A percentile compares a stretch with the other conserved stretches of the same genome.
Evolutionary conservation across 495 filamentous ascomycete genomes (phyloP).

Genomic region (Hamigera avellanea): DNA sequence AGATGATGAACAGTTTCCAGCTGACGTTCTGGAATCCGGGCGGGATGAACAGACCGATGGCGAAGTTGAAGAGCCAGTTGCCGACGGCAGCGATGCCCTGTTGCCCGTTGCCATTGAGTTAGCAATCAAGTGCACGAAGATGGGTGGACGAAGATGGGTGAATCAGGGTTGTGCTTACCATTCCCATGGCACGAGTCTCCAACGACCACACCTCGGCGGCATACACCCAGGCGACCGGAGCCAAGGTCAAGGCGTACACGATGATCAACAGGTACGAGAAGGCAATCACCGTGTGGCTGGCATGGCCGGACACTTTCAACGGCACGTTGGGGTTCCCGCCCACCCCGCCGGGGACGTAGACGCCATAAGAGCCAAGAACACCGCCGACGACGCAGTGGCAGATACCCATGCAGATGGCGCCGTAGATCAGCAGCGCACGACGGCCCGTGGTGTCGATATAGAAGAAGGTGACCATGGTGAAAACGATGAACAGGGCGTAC

Average conservation of each 20-base stretch:
- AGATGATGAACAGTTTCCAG: constrained; percentile 66
- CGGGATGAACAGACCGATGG: constrained; percentile 57
- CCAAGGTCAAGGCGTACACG: constrained; percentile 53
- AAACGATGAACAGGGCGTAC: constrained; percentile 66
- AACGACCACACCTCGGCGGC: constrained; percentile 66
- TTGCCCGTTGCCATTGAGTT: too few species aligned
- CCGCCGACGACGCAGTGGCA: constrained; percentile 54
- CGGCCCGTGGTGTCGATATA: constrained; percentile 70
- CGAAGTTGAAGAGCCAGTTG: constrained; percentile 74
- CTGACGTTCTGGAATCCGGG: constrained; percentile 61
- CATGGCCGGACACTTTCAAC: constrained; percentile 45
- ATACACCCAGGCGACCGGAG: constrained; percentile 64
- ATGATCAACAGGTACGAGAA: constrained; percentile 71
- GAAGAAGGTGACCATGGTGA: constrained; percentile 54
- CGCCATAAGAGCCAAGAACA: constrained; percentile 35
- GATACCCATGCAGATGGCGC: constrained; percentile 55
- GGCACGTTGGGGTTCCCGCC: constrained; percentile 56
- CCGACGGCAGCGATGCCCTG: constrained; percentile 44
- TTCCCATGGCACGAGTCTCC: constrained; percentile 61
- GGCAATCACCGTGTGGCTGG: constrained; percentile 63
- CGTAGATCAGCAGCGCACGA: constrained; percentile 54
- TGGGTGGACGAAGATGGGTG: constrained; percentile 33
- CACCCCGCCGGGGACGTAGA: constrained; percentile 40
- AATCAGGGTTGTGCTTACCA: constrained; percentile 20
- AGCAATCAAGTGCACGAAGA: constrained; percentile 7